Evolutionary conservation across 257 asterid species (phyloP).

Genomic region (Scutellaria minor): DNA sequence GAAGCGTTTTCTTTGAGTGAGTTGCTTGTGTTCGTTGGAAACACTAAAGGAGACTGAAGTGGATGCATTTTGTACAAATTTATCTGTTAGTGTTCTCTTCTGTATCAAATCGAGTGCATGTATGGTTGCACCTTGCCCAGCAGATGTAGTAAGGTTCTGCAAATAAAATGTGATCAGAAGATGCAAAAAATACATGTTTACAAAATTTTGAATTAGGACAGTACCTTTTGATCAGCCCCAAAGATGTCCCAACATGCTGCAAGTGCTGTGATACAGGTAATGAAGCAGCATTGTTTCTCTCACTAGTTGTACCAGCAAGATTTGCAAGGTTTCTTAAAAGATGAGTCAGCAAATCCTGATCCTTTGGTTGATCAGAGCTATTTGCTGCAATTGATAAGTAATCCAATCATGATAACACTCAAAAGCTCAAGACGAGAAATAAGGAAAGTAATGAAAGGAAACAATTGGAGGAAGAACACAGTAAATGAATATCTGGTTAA

Average conservation of each 20-base stretch:
- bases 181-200: background rate
- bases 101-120: conserved; percentile 37
- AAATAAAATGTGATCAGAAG: conserved; percentile 31
- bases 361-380: conserved; percentile 45
- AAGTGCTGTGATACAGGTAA: conserved; percentile 40
- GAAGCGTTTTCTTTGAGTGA: conserved; percentile 43
- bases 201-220: conserved; percentile 2
- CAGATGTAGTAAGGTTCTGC: conserved; percentile 39
- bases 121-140: conserved; percentile 30
- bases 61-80: conserved; percentile 41
- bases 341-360: conserved; percentile 50
- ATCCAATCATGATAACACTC: conserved; percentile 23
- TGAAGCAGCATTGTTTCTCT: conserved; percentile 32
- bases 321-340: conserved; percentile 46
- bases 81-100: conserved; percentile 35
- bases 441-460: background rate
- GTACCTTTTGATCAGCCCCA: conserved; percentile 40
- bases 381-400: conserved; percentile 41
- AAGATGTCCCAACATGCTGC: conserved; percentile 38
- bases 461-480: background rate
- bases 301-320: conserved; percentile 37
- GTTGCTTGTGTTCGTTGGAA: conserved; percentile 44
- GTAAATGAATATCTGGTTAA: background rate
- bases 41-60: conserved; percentile 44
- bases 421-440: conserved; percentile 12